Percentiles rank a stretch among this genome's conserved stretches.
These are phyloP conservation scores for Fremontodendron californicum DNA, from an alignment of 345 rosid genomes.

Conservation along the genomic window DNA sequence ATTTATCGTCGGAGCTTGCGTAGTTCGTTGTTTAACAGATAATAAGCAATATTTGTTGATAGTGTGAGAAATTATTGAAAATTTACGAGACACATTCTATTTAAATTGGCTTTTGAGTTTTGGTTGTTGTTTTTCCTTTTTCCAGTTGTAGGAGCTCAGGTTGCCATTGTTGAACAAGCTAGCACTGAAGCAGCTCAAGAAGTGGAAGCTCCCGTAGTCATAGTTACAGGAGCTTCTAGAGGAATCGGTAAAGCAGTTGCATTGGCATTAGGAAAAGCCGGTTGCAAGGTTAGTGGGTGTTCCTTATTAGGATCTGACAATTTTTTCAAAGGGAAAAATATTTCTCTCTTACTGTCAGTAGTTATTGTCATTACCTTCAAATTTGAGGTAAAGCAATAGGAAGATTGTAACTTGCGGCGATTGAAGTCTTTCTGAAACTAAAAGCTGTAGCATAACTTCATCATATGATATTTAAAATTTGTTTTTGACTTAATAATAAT, in stretches of 20 bases:
- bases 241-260: slow-evolving; percentile 97
- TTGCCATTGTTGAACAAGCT: slow-evolving; percentile 49
- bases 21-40: neutral
- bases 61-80: neutral
- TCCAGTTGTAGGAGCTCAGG: slow-evolving; percentile 68
- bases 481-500: neutral
- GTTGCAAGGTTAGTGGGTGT: slow-evolving; percentile 46
- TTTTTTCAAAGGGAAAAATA: neutral
- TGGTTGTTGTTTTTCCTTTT: neutral
- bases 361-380: neutral
- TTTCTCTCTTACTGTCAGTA: neutral
- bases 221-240: slow-evolving; percentile 96
- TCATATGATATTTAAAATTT: neutral
- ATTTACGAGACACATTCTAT: neutral
- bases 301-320: neutral
- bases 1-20: neutral
- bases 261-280: slow-evolving; percentile 77
- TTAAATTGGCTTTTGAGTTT: neutral
- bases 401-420: neutral
- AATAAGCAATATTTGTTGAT: neutral
- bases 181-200: slow-evolving; percentile 37
- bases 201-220: slow-evolving; percentile 74
- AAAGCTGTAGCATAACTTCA: neutral
- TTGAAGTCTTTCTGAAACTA: neutral
- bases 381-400: neutral